Percentiles rank a stretch among this genome's conserved stretches.
Evolutionary conservation across 2,329 filamentous ascomycete species (phyloP).

Genomic region (Pseudocercospora cruenta): DNA sequence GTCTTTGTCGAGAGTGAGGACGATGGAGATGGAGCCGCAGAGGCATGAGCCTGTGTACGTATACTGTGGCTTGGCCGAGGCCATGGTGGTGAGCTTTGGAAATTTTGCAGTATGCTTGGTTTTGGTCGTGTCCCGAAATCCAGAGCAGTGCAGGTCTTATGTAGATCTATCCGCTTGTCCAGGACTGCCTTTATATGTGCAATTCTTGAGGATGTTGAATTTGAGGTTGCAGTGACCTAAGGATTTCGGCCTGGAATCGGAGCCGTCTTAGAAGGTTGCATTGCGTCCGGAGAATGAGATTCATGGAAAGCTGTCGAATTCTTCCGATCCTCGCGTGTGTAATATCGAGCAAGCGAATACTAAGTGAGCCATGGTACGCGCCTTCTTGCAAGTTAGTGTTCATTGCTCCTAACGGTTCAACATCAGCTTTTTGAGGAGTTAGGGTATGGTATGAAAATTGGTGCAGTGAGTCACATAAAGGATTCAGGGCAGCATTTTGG

Average conservation of each 20-base stretch:
- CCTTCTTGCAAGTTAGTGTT: not conserved
- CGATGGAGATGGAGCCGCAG: slow-evolving; percentile 39
- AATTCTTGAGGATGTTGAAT: not conserved
- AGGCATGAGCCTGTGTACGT: slow-evolving; percentile 26
- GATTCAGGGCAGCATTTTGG: not conserved
- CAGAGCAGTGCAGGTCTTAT: not conserved
- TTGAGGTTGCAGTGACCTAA: slow-evolving; percentile 1
- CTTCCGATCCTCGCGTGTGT: too few species aligned
- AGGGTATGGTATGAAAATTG: not conserved
- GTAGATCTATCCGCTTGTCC: not conserved
- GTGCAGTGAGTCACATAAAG: not conserved
- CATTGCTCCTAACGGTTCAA: not conserved
- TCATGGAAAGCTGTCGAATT: not conserved
- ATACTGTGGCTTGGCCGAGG: not conserved
- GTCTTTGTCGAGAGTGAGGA: slow-evolving; percentile 38
- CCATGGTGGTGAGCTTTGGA: not conserved
- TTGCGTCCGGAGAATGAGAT: not conserved
- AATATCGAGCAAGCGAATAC: not conserved
- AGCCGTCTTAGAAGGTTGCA: not conserved
- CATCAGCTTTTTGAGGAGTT: not conserved
- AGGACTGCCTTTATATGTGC: not conserved
- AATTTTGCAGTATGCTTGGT: not conserved
- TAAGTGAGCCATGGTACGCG: not conserved
- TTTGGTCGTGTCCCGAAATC: not conserved
- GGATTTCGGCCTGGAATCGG: not conserved